Base-by-base conservation (phyloP, 108 stramenopile species). In the Nannochloropsis salina region DNA sequence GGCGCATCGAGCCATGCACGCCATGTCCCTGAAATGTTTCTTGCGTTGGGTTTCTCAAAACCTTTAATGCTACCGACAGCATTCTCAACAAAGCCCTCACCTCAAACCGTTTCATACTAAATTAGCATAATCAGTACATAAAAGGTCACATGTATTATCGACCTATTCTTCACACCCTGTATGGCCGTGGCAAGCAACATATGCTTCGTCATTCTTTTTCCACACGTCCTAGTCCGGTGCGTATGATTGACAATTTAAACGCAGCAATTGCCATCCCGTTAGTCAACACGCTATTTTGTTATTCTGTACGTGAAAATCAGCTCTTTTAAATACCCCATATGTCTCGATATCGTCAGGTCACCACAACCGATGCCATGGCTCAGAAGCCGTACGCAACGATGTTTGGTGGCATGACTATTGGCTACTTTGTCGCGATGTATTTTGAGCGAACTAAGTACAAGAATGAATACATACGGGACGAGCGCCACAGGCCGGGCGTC, bases 371-470 rank as follows among this genome's bases (percentile, higher is more conserved):
- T n/a, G 3, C 8, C 61, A 74, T 74, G 61, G 61, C 61, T n/a
- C 61, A 74, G 8, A 1, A 74, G 1, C 61, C 61, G n/a, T 8
- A 74, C 61, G n/a, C 4, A n/a, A 74, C 61, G 20, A 2, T 15
- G 5, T 3, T 74, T 4, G 61, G 20, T 3, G 61, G 61, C n/a
- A 74, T 74, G 4, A 74, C 61, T n/a, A 1, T 74, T n/a, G 61
- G 61, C 61, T 74, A 74, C 6, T 74, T 6, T 74, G 61, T 74
- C 20, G 61, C 61, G 61, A 74, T 74, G 61, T 74, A 74, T 8
- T n/a, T 74, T 15, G 61, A 74, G 61, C 61, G 61, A n/a, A 74
- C 61, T n/a, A 74, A 74, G 61, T 74, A 74, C 61, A 74, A 74
- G n/a, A 2, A 74, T n/a, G 61, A 74, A n/a, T 74, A 6, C n/a